Conservation (phyloP, 164 flowering plant genomes). For the Chimonanthus salicifolius region DNA sequence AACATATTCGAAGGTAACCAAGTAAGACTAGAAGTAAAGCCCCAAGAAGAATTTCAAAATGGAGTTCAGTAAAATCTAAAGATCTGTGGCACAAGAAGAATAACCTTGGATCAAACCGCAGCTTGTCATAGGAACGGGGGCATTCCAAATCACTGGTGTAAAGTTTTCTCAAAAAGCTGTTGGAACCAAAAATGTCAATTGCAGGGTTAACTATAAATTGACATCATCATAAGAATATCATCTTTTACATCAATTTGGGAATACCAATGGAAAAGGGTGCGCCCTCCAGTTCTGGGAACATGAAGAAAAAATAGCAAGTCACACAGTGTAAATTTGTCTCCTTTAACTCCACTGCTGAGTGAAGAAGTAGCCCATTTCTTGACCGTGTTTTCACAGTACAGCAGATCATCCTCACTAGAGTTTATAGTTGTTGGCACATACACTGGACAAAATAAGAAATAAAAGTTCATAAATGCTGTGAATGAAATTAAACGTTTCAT, state of each 20-base stretch:
- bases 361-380: constrained; percentile 70
- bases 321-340: constrained; percentile 54
- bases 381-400: constrained; percentile 57
- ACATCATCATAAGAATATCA: neutral
- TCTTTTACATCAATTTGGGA: neutral
- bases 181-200: constrained; percentile 3
- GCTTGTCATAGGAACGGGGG: constrained; percentile 96
- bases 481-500: neutral
- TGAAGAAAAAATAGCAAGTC: constrained; percentile 93
- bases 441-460: constrained; percentile 21
- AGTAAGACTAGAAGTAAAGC: too few relatives aligned
- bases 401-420: constrained; percentile 34
- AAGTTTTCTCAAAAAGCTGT: constrained; percentile 81
- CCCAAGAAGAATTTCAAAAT: too few relatives aligned
- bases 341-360: constrained; percentile 35
- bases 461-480: neutral
- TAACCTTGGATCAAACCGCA: constrained; percentile 85
- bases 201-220: neutral
- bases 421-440: constrained; percentile 18
- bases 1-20: too few relatives aligned
- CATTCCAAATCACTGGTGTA: constrained; percentile 64
- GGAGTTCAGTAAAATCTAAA: too few relatives aligned
- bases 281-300: constrained; percentile 95
- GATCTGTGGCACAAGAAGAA: neutral
- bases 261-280: constrained; percentile 88